phyloP scores from a whole-genome alignment of 805 yeast genomes.

The Cyberlindnera petersonii region DNA sequence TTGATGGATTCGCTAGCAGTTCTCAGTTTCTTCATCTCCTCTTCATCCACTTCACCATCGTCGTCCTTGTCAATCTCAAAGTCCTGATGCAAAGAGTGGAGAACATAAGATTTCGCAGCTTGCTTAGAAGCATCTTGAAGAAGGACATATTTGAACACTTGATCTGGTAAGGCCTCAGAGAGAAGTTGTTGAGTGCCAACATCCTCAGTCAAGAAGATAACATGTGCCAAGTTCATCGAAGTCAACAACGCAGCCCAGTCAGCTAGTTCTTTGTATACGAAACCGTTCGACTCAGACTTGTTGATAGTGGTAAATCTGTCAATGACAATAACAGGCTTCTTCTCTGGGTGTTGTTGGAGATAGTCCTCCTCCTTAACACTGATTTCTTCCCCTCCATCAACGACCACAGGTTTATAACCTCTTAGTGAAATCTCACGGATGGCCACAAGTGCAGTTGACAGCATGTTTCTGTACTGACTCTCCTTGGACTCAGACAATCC shows the following conservation, averaged over 20 bases:
- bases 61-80: constrained; percentile 17
- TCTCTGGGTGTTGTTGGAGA: constrained; percentile 79
- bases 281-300: constrained; percentile 56
- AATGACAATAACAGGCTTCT: constrained; percentile 80
- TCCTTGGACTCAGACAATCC: constrained; percentile 84
- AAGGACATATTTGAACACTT: constrained; percentile 71
- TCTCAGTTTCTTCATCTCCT: constrained; percentile 22
- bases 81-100: constrained; percentile 45
- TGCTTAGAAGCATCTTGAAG: constrained; percentile 76
- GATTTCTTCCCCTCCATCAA: constrained; percentile 30
- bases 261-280: constrained; percentile 68
- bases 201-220: constrained; percentile 81
- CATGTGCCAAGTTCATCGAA: constrained; percentile 81
- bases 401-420: constrained; percentile 36
- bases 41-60: constrained; percentile 29
- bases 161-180: constrained; percentile 74
- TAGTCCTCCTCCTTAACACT: constrained; percentile 71
- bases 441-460: constrained; percentile 66
- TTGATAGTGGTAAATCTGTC: constrained; percentile 60
- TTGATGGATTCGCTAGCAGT: constrained; percentile 9
- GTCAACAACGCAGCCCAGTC: constrained; percentile 86
- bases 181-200: constrained; percentile 69
- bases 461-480: constrained; percentile 74
- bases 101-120: constrained; percentile 68
- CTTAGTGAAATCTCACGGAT: constrained; percentile 59